Evolutionary conservation across 345 rosid species (phyloP).

Genomic region (Euphorbia pulcherrima): DNA sequence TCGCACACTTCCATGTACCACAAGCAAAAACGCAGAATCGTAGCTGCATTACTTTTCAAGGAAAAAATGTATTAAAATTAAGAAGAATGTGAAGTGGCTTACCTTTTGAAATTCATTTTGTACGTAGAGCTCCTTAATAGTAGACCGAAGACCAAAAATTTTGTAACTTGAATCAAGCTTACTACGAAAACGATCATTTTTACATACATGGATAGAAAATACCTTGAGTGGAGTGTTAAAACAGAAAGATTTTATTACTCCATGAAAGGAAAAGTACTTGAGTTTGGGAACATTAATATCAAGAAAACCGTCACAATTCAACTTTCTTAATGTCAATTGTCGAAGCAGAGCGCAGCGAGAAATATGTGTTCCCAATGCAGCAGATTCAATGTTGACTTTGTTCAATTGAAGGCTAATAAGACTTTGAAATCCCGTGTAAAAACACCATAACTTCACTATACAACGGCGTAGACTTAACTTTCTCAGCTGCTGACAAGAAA

Average conservation of each 20-base stretch:
- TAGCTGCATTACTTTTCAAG: neutral
- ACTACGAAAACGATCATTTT: neutral
- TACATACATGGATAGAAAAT: constrained; percentile 4
- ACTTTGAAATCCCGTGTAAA: constrained; percentile 12
- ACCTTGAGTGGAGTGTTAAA: constrained; percentile 8
- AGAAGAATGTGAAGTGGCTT: neutral
- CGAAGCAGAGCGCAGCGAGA: constrained; percentile 8
- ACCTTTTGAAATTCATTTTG: constrained; percentile 12
- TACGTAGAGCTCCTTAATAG: constrained; percentile 15
- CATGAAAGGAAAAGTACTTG: constrained; percentile 10
- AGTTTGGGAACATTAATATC: constrained; percentile 4
- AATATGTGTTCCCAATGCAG: constrained; percentile 8
- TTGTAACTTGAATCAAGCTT: constrained; percentile 9
- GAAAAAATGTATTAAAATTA: neutral
- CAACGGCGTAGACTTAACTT: constrained; percentile 9
- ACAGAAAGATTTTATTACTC: constrained; percentile 10
- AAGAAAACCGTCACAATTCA: constrained; percentile 9
- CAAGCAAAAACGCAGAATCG: constrained; percentile 3
- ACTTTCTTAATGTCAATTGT: constrained; percentile 1
- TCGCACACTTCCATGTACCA: constrained; percentile 11
- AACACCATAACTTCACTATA: neutral
- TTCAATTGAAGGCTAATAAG: constrained; percentile 6
- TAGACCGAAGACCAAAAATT: constrained; percentile 3
- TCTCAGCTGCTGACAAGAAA: constrained; percentile 13
- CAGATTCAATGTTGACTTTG: constrained; percentile 7